These are phyloP conservation scores for Pezicula rhizophila DNA, from an alignment of 2,329 filamentous ascomycete species.

Conservation along the genomic window DNA sequence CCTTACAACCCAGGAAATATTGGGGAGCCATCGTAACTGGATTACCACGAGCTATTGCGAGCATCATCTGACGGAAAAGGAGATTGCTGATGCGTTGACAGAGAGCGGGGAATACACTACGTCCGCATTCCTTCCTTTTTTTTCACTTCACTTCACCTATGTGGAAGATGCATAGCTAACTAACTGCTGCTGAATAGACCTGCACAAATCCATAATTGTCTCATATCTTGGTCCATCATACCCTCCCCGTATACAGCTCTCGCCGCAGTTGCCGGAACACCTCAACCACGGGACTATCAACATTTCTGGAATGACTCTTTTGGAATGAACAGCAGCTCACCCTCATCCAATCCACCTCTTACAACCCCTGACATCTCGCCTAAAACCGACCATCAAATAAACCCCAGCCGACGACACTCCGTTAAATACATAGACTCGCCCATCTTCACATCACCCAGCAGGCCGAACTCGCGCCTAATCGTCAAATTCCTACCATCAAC, in stretches of 20 bases:
- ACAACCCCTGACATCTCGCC: no score
- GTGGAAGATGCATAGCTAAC: neutral
- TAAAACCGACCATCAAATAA: no score
- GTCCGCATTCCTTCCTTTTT: conserved; percentile 7
- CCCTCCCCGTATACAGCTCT: conserved; percentile 1
- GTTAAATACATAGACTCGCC: no score
- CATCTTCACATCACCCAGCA: no score
- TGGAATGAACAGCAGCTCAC: neutral
- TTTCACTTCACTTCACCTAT: no score
- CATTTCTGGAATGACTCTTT: no score
- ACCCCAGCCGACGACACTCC: no score
- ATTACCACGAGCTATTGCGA: conserved; percentile 17
- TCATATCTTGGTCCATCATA: conserved; percentile 13
- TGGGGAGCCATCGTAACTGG: conserved; percentile 14
- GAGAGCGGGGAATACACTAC: conserved; percentile 12
- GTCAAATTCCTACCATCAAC: no score
- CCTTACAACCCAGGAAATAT: conserved; percentile 17
- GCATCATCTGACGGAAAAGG: conserved; percentile 12
- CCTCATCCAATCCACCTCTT: neutral
- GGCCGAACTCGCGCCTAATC: no score
- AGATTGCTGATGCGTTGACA: conserved; percentile 15
- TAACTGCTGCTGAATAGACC: conserved; percentile 12
- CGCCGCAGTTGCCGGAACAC: neutral
- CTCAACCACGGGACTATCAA: neutral
- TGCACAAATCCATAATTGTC: conserved; percentile 14